A percentile compares a stretch with the other conserved stretches of the same genome.
Conservation (phyloP, 2,329 filamentous ascomycete genomes). For the Fusarium agapanthi region DNA sequence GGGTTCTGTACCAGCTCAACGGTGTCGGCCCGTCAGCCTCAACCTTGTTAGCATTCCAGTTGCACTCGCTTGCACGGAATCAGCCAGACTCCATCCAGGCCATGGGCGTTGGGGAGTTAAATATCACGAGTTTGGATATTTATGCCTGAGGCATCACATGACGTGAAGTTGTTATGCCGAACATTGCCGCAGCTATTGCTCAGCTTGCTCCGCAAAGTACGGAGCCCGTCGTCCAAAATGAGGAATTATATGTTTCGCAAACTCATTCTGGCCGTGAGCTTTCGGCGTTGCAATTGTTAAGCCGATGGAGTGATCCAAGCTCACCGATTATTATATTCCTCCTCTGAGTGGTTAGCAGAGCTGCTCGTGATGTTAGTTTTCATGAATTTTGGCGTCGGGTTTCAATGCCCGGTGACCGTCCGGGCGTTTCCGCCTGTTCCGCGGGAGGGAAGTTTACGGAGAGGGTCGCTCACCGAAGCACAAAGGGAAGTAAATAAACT, state of each 20-base stretch:
- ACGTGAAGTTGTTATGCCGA: constrained; percentile 6
- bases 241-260: not conserved
- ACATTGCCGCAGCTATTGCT: constrained; percentile 12
- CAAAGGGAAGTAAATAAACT: not conserved
- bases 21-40: constrained; percentile 8
- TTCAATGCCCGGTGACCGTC: constrained; percentile 19
- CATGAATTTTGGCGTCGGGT: constrained; percentile 11
- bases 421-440: constrained; percentile 10
- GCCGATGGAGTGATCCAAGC: not conserved
- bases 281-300: not conserved
- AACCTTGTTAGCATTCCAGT: not conserved
- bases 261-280: not conserved
- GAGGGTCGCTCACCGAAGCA: not conserved
- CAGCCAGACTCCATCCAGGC: not conserved
- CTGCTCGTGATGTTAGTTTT: not conserved
- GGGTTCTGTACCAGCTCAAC: not conserved
- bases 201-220: constrained; percentile 5
- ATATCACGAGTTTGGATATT: not conserved
- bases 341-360: not conserved
- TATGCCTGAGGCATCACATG: constrained; percentile 10
- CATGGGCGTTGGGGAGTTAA: not conserved
- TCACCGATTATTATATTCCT: not conserved
- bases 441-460: not conserved
- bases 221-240: not conserved
- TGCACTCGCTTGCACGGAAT: not conserved